Percentiles rank a stretch among this genome's conserved stretches.
These are phyloP conservation scores for Bromus sterilis DNA, from an alignment of 176 grass and related monocot genomes.

Conservation along the genomic window DNA sequence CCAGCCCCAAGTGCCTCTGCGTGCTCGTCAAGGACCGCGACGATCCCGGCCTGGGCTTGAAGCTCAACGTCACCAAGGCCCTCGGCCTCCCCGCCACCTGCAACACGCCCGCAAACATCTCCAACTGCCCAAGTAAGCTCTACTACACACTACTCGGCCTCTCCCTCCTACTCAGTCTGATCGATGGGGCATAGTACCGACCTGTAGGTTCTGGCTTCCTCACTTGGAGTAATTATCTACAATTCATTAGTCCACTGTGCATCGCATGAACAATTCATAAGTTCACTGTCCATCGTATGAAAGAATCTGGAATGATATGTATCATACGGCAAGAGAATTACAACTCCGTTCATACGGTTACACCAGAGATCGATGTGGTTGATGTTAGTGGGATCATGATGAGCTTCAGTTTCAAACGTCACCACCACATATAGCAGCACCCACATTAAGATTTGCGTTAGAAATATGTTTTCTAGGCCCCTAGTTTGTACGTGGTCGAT, in stretches of 20 bases:
- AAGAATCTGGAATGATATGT: neutral
- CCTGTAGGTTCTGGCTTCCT: neutral
- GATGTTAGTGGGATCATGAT: neutral
- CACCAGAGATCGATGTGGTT: neutral
- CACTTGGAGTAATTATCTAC: neutral
- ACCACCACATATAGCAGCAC: neutral
- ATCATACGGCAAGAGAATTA: neutral
- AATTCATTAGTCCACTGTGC: no score
- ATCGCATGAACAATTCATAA: neutral
- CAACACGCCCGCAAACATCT: slow-evolving; percentile 47
- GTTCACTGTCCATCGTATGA: neutral
- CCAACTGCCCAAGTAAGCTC: slow-evolving; percentile 74
- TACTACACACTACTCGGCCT: no score
- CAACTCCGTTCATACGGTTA: neutral
- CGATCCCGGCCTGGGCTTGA: slow-evolving; percentile 59
- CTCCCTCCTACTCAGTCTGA: neutral
- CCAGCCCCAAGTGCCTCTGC: slow-evolving; percentile 75
- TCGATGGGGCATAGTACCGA: no score
- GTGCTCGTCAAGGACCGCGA: slow-evolving; percentile 67
- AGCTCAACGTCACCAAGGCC: slow-evolving; percentile 67
- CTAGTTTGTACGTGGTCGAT: neutral
- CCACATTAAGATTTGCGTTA: neutral
- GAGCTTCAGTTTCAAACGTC: neutral
- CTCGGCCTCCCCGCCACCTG: slow-evolving; percentile 52
- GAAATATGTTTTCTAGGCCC: neutral